Evolutionary conservation across 352 stramenopile species (phyloP), one percentile per base, ranked within the genome.

Genomic region (Globisporangium camurandrum): DNA sequence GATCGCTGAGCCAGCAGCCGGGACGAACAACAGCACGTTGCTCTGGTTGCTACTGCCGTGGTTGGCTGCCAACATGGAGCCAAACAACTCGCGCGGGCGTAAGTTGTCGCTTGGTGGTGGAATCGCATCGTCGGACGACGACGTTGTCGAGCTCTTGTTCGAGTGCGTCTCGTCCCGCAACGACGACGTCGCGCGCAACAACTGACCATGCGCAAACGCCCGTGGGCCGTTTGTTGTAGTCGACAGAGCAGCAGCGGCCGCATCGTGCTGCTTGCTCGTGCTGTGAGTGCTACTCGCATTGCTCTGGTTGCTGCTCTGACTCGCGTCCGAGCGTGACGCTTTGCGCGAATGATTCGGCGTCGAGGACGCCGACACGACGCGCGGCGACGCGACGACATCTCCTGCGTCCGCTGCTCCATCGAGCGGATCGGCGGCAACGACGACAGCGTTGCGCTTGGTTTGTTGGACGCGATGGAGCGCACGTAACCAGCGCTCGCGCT

Each of bases 11-110:
- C 76, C 76, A 22, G 74, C 73, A 1, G 71, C 72, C 9, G 75
- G 69, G 17, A 89, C 74, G 50, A 92, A 88, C 14, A 92, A 62
- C 31, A 88, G 43, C 3, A 92, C 72, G 37, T 92, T 88, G 24
- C 62, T 66, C 12, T 53, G 45, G 31, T 38, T 75, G n/a, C 61
- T 37, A 11, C 62, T 59, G 4, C 68, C 57, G n/a, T n/a, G 30
- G 30, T 34, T 34, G 30, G 30, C 30, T 16, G 71, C 46, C 4
- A 49, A 52, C 7, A 58, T 51, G 19, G 57, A 55, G 33, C 59
- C 59, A 23, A 68, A 69, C 16, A 64, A 65, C 33, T 59, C 54
- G 2, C 63, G 67, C 12, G 54, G 27, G 14, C 64, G 57, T n/a
- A n/a, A n/a, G 16, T 56, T 70, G 57, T 22, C 14, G 56, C 54